A percentile compares a stretch with the other conserved stretches of the same genome.
phyloP scores from a whole-genome alignment of 192 early-diverging fungal species.

The Rhizoclosmatium globosum region DNA sequence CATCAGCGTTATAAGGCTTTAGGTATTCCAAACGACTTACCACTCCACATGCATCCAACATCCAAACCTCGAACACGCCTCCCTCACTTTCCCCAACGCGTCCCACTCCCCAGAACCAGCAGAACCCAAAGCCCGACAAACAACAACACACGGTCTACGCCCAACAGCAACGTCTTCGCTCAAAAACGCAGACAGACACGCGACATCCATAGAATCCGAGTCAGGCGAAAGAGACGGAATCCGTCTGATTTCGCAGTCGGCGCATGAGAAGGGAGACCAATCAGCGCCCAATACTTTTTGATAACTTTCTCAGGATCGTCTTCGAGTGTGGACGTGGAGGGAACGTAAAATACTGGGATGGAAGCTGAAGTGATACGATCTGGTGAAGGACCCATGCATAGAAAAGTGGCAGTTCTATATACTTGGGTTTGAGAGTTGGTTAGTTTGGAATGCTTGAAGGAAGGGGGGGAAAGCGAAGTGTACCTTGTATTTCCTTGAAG shows the following conservation, averaged over 20 bases:
- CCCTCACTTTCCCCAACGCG: slow-evolving; percentile 19
- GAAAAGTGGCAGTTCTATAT: slow-evolving; percentile 23
- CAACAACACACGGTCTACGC: slow-evolving; percentile 13
- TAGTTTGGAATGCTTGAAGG: not conserved
- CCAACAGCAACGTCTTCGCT: slow-evolving; percentile 34
- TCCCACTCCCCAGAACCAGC: slow-evolving; percentile 30
- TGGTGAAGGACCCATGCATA: slow-evolving; percentile 29
- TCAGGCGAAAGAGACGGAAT: slow-evolving; percentile 5
- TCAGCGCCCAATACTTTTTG: slow-evolving; percentile 25
- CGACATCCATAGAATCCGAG: slow-evolving; percentile 26
- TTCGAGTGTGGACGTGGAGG: not conserved
- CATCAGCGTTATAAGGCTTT: not conserved
- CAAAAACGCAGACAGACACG: slow-evolving; percentile 11
- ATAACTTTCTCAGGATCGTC: slow-evolving; percentile 15
- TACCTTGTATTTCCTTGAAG: slow-evolving; percentile 29
- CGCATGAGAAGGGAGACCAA: slow-evolving; percentile 12
- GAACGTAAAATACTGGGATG: slow-evolving; percentile 36
- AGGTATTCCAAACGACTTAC: not conserved
- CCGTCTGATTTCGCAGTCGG: slow-evolving; percentile 20
- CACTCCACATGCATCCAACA: slow-evolving; percentile 39
- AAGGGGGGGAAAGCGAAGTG: not conserved
- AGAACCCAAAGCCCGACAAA: not conserved
- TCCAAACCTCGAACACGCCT: slow-evolving; percentile 23
- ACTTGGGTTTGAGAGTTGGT: slow-evolving; percentile 6
- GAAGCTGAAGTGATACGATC: slow-evolving; percentile 19